Percentiles rank a stretch among this genome's conserved stretches.
Evolutionary conservation across 192 early-diverging fungal genomes (phyloP).

Genomic region (Backusella circina): DNA sequence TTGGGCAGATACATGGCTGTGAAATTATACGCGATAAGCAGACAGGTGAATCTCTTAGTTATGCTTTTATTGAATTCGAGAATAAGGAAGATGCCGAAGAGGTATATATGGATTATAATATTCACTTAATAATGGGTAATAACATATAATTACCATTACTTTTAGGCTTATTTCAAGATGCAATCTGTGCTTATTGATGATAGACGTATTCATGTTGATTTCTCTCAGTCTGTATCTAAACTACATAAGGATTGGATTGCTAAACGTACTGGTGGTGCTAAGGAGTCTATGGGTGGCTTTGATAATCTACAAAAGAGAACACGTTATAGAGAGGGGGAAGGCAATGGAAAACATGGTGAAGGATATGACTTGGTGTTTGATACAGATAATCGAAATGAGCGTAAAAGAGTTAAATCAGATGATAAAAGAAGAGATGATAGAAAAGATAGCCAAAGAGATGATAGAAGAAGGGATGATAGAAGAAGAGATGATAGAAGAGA

Average conservation of each 20-base stretch:
- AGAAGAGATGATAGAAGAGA: background rate
- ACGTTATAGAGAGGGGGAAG: conserved; percentile 45
- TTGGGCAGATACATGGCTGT: conserved; percentile 87
- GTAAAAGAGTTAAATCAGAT: background rate
- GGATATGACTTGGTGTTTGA: conserved; percentile 52
- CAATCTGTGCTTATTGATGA: conserved; percentile 96
- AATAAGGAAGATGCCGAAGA: conserved; percentile 83
- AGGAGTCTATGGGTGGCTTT: conserved; percentile 40
- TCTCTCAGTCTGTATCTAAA: conserved; percentile 92
- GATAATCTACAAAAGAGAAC: conserved; percentile 48
- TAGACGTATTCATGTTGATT: conserved; percentile 94
- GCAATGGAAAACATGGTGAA: conserved; percentile 15
- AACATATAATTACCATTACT: background rate
- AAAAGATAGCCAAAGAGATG: conserved; percentile 1
- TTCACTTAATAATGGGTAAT: background rate
- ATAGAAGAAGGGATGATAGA: background rate
- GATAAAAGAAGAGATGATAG: background rate
- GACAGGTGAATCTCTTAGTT: conserved; percentile 80
- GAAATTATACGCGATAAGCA: conserved; percentile 86
- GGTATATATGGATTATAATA: conserved; percentile 7
- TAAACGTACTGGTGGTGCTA: conserved; percentile 35
- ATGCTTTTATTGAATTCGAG: conserved; percentile 97
- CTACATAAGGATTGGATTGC: conserved; percentile 77
- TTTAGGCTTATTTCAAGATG: conserved; percentile 90
- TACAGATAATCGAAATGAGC: background rate